Evolutionary conservation across 2,329 filamentous ascomycete genomes (phyloP).

Genomic region (Arthroderma uncinatum): DNA sequence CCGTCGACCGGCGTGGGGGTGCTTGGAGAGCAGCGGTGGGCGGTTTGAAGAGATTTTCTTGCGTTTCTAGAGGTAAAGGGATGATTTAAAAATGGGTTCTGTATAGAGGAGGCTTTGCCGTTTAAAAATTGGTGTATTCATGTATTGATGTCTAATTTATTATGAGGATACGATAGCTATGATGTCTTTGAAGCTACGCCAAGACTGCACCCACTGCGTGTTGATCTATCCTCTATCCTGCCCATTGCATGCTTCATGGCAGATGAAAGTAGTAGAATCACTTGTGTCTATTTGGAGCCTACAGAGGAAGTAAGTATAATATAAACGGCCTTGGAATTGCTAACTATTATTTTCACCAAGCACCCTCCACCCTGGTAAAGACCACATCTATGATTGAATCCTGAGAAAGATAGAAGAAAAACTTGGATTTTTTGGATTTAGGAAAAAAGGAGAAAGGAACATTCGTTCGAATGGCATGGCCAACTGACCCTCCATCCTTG

Average conservation of each 20-base stretch:
- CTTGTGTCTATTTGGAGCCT: too few species aligned
- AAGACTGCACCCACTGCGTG: neutral
- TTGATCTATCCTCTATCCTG: too few species aligned
- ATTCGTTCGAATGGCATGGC: neutral
- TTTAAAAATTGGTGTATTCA: neutral
- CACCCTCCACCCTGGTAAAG: neutral
- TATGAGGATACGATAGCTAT: neutral
- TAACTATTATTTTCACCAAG: neutral
- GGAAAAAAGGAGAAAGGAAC: neutral
- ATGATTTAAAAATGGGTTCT: neutral
- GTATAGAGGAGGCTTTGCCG: neutral
- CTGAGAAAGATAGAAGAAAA: neutral
- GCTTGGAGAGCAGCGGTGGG: neutral
- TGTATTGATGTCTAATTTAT: neutral
- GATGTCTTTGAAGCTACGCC: neutral
- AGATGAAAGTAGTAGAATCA: neutral
- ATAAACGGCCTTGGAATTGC: neutral
- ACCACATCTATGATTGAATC: neutral
- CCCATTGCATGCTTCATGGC: too few species aligned
- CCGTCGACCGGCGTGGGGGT: neutral
- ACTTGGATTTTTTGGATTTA: neutral
- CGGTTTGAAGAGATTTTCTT: neutral
- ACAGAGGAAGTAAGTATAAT: neutral
- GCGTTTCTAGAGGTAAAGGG: neutral
- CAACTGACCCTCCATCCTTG: conserved; percentile 1